phyloP scores from a whole-genome alignment of 1,139 yeast species.

The Zygosaccharomyces pseudobailii region DNA sequence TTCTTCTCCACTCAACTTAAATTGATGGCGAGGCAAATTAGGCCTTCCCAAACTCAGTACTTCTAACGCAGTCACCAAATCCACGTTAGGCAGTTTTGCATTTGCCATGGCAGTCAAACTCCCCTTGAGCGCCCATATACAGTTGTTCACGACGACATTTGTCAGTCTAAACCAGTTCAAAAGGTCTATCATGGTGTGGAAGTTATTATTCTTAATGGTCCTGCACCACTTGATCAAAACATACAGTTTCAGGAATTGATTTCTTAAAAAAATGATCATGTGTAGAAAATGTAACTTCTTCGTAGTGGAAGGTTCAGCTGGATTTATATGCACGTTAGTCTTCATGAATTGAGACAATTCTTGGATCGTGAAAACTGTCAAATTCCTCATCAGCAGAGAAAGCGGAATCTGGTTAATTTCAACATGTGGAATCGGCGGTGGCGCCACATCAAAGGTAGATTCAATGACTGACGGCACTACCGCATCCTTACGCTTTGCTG shows the following conservation, averaged over 20 bases:
- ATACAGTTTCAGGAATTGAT: conserved; percentile 76
- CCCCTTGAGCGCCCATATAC: conserved; percentile 54
- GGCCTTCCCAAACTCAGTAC: conserved; percentile 79
- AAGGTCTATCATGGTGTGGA: conserved; percentile 72
- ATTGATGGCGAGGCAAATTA: conserved; percentile 55
- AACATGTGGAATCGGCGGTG: conserved; percentile 34
- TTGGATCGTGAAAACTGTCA: conserved; percentile 32
- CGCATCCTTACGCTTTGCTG: not conserved
- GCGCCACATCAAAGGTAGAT: conserved; percentile 4
- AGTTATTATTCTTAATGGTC: conserved; percentile 56
- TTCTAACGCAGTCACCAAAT: conserved; percentile 78
- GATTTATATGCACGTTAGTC: conserved; percentile 25
- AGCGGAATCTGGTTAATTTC: conserved; percentile 34
- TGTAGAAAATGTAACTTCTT: conserved; percentile 68
- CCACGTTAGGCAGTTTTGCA: conserved; percentile 89
- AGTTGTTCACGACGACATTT: conserved; percentile 60
- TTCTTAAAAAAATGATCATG: conserved; percentile 63
- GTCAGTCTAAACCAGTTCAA: conserved; percentile 86
- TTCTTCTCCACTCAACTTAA: conserved; percentile 32
- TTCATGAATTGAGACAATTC: conserved; percentile 35
- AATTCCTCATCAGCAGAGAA: conserved; percentile 30
- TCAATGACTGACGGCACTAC: not conserved
- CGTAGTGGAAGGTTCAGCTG: conserved; percentile 43
- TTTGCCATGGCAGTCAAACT: conserved; percentile 66
- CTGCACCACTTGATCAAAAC: conserved; percentile 84